phyloP scores from a whole-genome alignment of 257 asterid genomes.

The Paulownia fortunei region DNA sequence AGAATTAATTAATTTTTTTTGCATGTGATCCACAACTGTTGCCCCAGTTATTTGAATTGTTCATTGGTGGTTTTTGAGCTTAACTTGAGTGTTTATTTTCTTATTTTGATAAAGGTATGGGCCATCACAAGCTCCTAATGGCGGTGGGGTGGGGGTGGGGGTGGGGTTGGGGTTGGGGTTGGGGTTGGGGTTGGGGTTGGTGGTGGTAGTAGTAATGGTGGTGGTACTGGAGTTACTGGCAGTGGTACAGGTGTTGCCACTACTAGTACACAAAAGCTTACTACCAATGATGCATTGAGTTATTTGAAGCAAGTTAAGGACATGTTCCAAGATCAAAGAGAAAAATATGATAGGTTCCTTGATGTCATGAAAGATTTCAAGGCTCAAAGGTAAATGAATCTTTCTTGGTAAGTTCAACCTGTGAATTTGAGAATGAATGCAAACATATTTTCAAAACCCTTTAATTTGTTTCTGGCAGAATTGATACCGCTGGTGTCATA shows the following conservation, averaged over 20 bases:
- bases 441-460: slow-evolving; percentile 19
- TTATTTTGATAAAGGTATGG: slow-evolving; percentile 52
- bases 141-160: slow-evolving; percentile 21
- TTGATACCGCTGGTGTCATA: slow-evolving; percentile 94
- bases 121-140: slow-evolving; percentile 64
- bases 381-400: slow-evolving; percentile 80
- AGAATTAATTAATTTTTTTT: not conserved
- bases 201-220: slow-evolving; percentile 47
- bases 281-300: slow-evolving; percentile 89
- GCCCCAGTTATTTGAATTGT: slow-evolving; percentile 4
- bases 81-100: slow-evolving; percentile 12
- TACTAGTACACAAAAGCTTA: slow-evolving; percentile 75
- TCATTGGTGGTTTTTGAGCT: slow-evolving; percentile 10
- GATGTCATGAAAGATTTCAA: slow-evolving; percentile 98
- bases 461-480: slow-evolving; percentile 55
- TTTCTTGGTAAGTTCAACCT: slow-evolving; percentile 23
- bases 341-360: slow-evolving; percentile 92
- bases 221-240: slow-evolving; percentile 47
- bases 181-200: slow-evolving; percentile 32
- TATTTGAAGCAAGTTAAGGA: slow-evolving; percentile 97
- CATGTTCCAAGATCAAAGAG: slow-evolving; percentile 93
- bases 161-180: slow-evolving; percentile 46
- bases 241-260: slow-evolving; percentile 48
- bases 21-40: slow-evolving; percentile 21
- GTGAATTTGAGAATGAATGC: slow-evolving; percentile 19